Percentiles rank a stretch among this genome's conserved stretches.
Conservation (phyloP, 768 basidiomycete genomes). For the Amylocystis lapponica region DNA sequence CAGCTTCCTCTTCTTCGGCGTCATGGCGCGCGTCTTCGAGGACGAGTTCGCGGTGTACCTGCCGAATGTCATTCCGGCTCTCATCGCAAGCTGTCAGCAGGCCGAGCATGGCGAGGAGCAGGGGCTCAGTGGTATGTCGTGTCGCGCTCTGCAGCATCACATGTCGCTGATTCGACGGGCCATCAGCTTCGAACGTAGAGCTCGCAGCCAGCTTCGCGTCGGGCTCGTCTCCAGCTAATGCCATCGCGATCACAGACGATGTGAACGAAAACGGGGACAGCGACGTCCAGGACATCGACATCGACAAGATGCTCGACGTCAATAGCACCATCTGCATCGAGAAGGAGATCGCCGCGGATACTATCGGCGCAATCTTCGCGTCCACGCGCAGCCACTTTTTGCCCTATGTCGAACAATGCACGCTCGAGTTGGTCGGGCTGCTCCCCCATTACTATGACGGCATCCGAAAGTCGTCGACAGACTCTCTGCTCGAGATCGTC, state of each 20-base stretch:
- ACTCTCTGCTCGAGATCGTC: slow-evolving; percentile 83
- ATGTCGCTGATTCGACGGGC: not conserved
- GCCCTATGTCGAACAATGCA: slow-evolving; percentile 81
- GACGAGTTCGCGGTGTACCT: slow-evolving; percentile 91
- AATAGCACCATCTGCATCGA: slow-evolving; percentile 97
- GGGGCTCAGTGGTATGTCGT: slow-evolving; percentile 36
- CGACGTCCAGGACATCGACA: slow-evolving; percentile 73
- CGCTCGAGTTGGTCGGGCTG: slow-evolving; percentile 71
- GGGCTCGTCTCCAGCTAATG: slow-evolving; percentile 66
- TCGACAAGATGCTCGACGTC: slow-evolving; percentile 86
- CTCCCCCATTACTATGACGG: slow-evolving; percentile 95
- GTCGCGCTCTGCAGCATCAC: not conserved
- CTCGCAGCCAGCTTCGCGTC: slow-evolving; percentile 61
- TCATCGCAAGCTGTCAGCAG: slow-evolving; percentile 80
- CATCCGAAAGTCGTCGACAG: slow-evolving; percentile 88
- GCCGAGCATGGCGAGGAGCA: slow-evolving; percentile 67
- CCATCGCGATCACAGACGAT: slow-evolving; percentile 60
- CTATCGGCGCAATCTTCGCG: slow-evolving; percentile 86
- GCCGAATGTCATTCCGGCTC: slow-evolving; percentile 76
- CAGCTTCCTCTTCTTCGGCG: slow-evolving; percentile 96
- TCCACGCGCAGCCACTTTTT: slow-evolving; percentile 81
- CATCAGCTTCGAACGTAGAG: slow-evolving; percentile 46
- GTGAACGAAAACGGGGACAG: slow-evolving; percentile 50
- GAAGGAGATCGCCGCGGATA: slow-evolving; percentile 98
- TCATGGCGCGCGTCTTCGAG: slow-evolving; percentile 95